Base-by-base conservation (phyloP, 148 eudicot genomes). In the Rhododendron ovatum region DNA sequence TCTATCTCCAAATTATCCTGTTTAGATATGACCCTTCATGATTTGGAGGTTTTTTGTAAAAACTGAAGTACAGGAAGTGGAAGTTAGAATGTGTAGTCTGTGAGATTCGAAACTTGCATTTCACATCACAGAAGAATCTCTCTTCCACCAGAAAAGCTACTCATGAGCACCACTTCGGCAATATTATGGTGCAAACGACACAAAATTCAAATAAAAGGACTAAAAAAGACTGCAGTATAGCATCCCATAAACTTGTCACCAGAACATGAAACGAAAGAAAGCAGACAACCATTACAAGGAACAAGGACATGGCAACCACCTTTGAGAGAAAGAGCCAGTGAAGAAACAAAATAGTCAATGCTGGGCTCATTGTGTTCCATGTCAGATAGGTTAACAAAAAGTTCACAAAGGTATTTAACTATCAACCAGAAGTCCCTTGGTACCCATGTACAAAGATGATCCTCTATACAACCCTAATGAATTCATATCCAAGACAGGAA, bases 381-480 rank as follows among this genome's bases (percentile, higher is more conserved):
- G n/a, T 51, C 11, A 28, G n/a, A 20, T 78, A 15, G 17, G 30
- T 33, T 28, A 20, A 15, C 22, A 57, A 47, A 17, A 33, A 53
- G 45, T 81, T 53, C n/a, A 43, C 13, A 53, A 81, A 26, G 57
- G 59, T 79, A 79, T 26, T 39, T n/a, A 39, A 79, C 13, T 37
- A 57, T 57, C 63, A 20, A 59, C 65, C 65, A 59, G 65, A 59
- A 57, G 82, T 13, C 83, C 26, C 83, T 20, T 9, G 47, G 22
- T 7, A 28, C 83, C 47, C 13, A 30, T 53, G 67, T 81, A 55
- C 67, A 84, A 69, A 84, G 45, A 51, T 78, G 57, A 75, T 45
- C 82, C 65, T 75, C 85, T 86, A 83, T 86, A 86, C 88, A 86
- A 82, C 18, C 82, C 51, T 79, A 22, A 77, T 1, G 37, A 77